Evolutionary conservation across 169 alveolate genomes (phyloP).

Genomic region (Plasmodium gaboni): DNA sequence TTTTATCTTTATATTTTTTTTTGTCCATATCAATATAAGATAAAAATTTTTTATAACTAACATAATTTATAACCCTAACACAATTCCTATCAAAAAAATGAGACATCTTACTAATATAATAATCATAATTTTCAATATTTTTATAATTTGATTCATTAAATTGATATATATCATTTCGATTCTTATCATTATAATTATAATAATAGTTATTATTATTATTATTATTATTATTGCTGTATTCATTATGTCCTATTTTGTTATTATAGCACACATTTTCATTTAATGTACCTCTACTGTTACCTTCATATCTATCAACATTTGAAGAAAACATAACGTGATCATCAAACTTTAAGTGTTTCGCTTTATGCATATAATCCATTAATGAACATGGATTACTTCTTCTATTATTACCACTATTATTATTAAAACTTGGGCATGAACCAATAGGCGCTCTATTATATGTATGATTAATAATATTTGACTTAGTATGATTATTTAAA

Average conservation of each 20-base stretch:
- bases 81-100: conserved; percentile 35
- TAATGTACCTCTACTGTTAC: too few species aligned
- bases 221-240: neutral
- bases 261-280: neutral
- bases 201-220: neutral
- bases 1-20: neutral
- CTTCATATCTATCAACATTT: neutral
- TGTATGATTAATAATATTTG: neutral
- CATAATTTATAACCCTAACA: conserved; percentile 43
- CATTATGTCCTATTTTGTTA: neutral
- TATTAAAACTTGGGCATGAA: neutral
- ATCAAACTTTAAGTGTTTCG: neutral
- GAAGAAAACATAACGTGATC: neutral
- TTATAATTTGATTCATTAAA: neutral
- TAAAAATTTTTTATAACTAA: conserved; percentile 40
- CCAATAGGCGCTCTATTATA: neutral
- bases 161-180: conserved; percentile 1
- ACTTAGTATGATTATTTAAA: neutral
- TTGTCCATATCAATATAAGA: conserved; percentile 9
- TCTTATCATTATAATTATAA: conserved; percentile 7
- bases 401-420: neutral
- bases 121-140: conserved; percentile 31
- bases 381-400: neutral
- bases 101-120: conserved; percentile 15
- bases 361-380: neutral